These are phyloP conservation scores for Trametes coccinea DNA, from an alignment of 768 basidiomycete species.

Conservation along the genomic window DNA sequence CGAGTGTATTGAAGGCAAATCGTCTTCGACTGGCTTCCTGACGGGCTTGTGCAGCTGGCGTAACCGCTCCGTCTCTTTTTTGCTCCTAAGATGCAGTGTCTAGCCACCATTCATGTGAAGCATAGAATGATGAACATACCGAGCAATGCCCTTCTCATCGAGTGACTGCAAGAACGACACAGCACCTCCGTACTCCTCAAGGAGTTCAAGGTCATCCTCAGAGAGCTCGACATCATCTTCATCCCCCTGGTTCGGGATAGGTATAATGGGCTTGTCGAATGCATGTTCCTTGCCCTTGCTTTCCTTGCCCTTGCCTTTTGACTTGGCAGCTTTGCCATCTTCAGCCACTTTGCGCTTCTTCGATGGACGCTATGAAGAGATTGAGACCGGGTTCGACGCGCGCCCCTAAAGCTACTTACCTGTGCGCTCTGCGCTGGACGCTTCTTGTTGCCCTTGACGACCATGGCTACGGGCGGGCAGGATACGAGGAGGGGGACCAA, in stretches of 20 bases:
- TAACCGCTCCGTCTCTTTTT: conserved; percentile 75
- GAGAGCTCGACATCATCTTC: conserved; percentile 58
- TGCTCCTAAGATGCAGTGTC: conserved; percentile 57
- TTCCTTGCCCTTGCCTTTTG: conserved; percentile 25
- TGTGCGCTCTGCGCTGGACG: conserved; percentile 34
- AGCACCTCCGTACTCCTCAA: conserved; percentile 63
- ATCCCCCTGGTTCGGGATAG: conserved; percentile 51
- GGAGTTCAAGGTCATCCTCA: conserved; percentile 68
- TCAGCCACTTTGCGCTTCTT: conserved; percentile 62
- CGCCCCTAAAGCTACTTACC: conserved; percentile 27
- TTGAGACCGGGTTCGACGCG: not conserved
- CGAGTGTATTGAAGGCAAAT: conserved; percentile 70
- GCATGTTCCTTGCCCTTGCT: conserved; percentile 59
- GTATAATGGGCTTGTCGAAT: conserved; percentile 57
- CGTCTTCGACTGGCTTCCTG: conserved; percentile 46
- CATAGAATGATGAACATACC: conserved; percentile 46
- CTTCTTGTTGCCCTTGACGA: conserved; percentile 27
- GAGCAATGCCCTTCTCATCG: conserved; percentile 78
- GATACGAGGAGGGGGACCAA: not conserved
- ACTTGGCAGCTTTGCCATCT: conserved; percentile 32
- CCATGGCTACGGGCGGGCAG: conserved; percentile 18
- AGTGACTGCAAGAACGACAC: conserved; percentile 68
- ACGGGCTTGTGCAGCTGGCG: conserved; percentile 65
- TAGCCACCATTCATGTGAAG: conserved; percentile 8
- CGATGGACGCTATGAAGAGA: conserved; percentile 38